Conservation (phyloP, 2,329 filamentous ascomycete genomes). For the Coniochaeta prunicola region DNA sequence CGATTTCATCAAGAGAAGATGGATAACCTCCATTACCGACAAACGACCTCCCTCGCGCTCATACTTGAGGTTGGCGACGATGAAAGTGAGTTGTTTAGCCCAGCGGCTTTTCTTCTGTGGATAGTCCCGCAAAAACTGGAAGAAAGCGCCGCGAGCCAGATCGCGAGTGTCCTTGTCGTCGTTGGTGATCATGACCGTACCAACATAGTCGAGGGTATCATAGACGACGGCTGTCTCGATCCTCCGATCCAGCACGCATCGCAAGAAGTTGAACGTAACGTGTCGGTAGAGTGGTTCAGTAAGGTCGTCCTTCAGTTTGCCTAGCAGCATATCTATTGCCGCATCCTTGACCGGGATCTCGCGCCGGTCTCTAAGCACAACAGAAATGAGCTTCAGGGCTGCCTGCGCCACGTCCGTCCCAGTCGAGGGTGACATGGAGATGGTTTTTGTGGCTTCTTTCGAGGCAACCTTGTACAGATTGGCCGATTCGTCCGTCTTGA, state of each 20-base stretch:
- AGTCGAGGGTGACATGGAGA: constrained; percentile 70
- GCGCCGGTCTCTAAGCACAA: constrained; percentile 74
- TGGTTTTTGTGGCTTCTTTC: constrained; percentile 74
- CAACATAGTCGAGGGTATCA: constrained; percentile 82
- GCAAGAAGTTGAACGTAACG: constrained; percentile 89
- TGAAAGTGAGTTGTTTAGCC: constrained; percentile 80
- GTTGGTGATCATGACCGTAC: constrained; percentile 91
- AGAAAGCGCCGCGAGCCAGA: constrained; percentile 79
- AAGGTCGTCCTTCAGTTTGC: constrained; percentile 77
- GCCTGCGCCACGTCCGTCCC: constrained; percentile 81
- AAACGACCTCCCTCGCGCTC: constrained; percentile 80
- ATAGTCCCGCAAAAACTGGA: constrained; percentile 91
- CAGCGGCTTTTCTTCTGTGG: constrained; percentile 86
- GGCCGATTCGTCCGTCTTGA: constrained; percentile 60
- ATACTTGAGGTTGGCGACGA: constrained; percentile 87
- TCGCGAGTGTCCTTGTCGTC: constrained; percentile 84
- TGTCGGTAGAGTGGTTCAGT: constrained; percentile 90
- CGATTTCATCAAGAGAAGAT: constrained; percentile 79
- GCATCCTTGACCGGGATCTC: constrained; percentile 71
- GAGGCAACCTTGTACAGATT: constrained; percentile 68
- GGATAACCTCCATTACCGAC: constrained; percentile 87
- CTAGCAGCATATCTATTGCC: constrained; percentile 74
- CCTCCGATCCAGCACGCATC: constrained; percentile 77
- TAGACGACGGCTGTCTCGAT: constrained; percentile 84
- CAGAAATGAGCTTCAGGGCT: constrained; percentile 79